These are phyloP conservation scores for Yarrowia bubula DNA, from an alignment of 805 yeast species.

Conservation along the genomic window DNA sequence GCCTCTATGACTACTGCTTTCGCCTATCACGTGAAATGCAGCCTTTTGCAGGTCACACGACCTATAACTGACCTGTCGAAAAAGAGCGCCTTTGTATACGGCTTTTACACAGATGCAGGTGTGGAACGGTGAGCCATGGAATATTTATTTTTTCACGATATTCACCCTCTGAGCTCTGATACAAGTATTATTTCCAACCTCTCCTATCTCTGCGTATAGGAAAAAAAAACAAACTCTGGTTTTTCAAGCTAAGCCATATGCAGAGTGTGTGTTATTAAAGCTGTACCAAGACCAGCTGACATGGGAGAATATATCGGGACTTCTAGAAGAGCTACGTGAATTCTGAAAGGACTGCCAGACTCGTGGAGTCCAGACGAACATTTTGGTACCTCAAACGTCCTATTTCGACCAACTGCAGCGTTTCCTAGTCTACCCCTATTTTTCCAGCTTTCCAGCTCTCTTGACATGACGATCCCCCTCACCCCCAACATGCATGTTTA, in stretches of 20 bases:
- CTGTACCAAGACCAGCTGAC: too few relatives aligned
- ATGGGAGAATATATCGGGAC: too few relatives aligned
- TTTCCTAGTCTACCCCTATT: too few relatives aligned
- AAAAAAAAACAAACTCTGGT: background rate
- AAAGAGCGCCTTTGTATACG: background rate
- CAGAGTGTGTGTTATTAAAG: background rate
- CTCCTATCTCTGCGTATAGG: background rate
- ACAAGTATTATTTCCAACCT: background rate
- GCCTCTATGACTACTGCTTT: background rate
- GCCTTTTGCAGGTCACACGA: background rate
- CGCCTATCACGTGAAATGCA: background rate
- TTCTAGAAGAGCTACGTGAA: background rate
- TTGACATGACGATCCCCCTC: too few relatives aligned
- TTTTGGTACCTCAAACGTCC: too few relatives aligned
- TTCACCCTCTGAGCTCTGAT: background rate
- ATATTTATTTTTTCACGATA: background rate
- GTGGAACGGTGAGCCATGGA: background rate
- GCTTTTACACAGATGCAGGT: background rate
- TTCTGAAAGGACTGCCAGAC: too few relatives aligned
- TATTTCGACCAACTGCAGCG: too few relatives aligned
- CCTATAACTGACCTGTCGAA: background rate
- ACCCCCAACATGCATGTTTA: too few relatives aligned
- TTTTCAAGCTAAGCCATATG: conserved; percentile 16
- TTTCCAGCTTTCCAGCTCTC: too few relatives aligned
- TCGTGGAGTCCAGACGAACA: too few relatives aligned